Conservation (phyloP, 805 yeast species). For the Nakazawaea peltata region DNA sequence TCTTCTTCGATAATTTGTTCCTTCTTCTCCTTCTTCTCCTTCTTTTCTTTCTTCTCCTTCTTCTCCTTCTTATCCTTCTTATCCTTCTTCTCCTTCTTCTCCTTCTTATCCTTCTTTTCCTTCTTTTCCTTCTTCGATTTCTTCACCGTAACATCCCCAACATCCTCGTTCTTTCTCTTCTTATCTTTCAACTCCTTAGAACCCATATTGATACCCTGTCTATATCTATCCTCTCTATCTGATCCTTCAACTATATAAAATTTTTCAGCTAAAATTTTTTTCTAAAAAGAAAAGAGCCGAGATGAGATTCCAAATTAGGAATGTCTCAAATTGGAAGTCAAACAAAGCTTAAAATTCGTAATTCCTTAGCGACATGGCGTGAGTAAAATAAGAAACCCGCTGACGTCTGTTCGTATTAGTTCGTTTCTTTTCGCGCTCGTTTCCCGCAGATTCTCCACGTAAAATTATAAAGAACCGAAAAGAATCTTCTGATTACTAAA, state of each 20-base stretch:
- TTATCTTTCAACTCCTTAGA: constrained; percentile 18
- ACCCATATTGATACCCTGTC: constrained; percentile 1
- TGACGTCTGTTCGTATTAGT: too few species aligned
- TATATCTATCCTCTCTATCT: not conserved
- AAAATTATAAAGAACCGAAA: too few species aligned
- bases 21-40: constrained; percentile 15
- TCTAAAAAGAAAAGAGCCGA: not conserved
- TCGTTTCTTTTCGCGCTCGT: too few species aligned
- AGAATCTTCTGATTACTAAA: too few species aligned
- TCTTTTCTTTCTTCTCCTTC: constrained; percentile 24
- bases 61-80: constrained; percentile 32
- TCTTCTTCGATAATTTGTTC: constrained; percentile 11
- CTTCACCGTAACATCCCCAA: constrained; percentile 11
- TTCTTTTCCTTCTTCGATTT: constrained; percentile 19
- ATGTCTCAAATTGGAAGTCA: constrained; percentile 2
- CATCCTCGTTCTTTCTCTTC: constrained; percentile 19
- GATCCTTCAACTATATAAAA: not conserved
- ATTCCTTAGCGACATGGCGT: too few species aligned
- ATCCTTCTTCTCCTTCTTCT: constrained; percentile 27
- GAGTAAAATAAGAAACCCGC: too few species aligned
- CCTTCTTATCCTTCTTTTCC: constrained; percentile 22
- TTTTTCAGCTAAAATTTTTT: constrained; percentile 5
- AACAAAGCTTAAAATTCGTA: too few species aligned
- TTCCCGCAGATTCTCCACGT: too few species aligned
- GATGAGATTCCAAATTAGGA: not conserved